phyloP scores from a whole-genome alignment of 1,139 yeast species.

The Geotrichum phurueaensis region DNA sequence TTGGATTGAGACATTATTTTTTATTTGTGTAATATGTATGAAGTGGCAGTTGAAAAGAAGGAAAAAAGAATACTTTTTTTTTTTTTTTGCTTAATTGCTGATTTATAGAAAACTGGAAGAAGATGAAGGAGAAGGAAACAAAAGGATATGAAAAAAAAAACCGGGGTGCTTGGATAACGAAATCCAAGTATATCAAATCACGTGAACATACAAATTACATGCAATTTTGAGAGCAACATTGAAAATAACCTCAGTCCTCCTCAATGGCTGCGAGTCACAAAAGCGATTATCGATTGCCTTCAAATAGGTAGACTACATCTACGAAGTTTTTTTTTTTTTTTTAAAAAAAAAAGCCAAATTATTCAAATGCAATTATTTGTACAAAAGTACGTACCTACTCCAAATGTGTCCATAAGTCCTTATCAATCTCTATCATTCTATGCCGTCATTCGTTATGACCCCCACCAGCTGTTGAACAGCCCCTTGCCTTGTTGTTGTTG shows the following conservation, averaged over 20 bases:
- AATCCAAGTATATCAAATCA: neutral
- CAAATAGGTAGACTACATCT: neutral
- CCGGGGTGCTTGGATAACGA: neutral
- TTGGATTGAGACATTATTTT: conserved; percentile 16
- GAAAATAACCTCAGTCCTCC: neutral
- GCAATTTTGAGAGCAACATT: neutral
- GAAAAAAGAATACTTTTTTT: neutral
- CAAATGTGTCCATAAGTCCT: neutral
- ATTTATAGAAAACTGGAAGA: neutral
- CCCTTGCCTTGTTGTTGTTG: neutral
- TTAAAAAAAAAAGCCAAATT: neutral
- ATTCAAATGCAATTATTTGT: neutral
- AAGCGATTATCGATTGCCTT: neutral
- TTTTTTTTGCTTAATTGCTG: neutral
- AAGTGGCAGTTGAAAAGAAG: neutral
- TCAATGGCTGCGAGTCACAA: neutral
- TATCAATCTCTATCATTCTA: neutral
- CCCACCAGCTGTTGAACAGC: neutral
- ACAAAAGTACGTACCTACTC: neutral
- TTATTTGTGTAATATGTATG: neutral
- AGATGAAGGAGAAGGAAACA: neutral
- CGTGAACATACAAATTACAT: neutral
- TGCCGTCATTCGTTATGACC: neutral
- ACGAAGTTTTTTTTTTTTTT: no score
- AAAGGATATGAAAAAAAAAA: neutral